Evolutionary conservation across 169 alveolate species (phyloP), one percentile per base, ranked within the genome.

Genomic region (Eimeria falciformis): DNA sequence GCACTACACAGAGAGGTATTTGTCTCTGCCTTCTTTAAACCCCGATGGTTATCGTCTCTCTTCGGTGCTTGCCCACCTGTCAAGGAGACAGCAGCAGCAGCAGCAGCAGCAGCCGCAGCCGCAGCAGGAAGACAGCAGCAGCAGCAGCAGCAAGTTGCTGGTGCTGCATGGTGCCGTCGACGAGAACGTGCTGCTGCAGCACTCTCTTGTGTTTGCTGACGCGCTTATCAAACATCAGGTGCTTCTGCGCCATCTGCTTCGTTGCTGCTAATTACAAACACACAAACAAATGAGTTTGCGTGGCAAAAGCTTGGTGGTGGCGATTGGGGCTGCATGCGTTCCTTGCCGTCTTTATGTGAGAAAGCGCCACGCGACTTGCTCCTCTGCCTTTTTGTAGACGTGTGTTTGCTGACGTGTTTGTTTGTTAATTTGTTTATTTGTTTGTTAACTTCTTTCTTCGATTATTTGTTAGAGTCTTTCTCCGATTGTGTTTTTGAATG

Each of bases 131-230:
- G 18, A 18, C 23, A 4, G 23, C 7, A 33, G 50, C 47, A 6
- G 65, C 5, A 43, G 65, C n/a, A n/a, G n/a, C n/a, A n/a, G 40
- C 7, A 77, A 88, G 3, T 47, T 88, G 27, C 78, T 62, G 78
- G 88, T 88, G 29, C 14, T 88, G 37, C 93, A 88, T 33, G 93
- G 93, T 3, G 68, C 68, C 27, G 79, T 66, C n/a, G 93, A 88
- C 46, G 93, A 88, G n/a, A 88, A 88, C 40, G 93, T 88, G 18
- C 88, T 69, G 77, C 68, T 88, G 88, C 87, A 73, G 68, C 93
- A 88, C 68, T 62, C 84, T 12, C 69, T 73, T 3, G 78, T 56
- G 12, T 46, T 88, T 18, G 56, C 53, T 17, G 88, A 73, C 17
- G 79, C 66, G 23, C 62, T 86, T 58, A 68, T 86, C 5, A 58